Conservation (phyloP, 2,329 filamentous ascomycete genomes). For the Cordyceps cicadae region DNA sequence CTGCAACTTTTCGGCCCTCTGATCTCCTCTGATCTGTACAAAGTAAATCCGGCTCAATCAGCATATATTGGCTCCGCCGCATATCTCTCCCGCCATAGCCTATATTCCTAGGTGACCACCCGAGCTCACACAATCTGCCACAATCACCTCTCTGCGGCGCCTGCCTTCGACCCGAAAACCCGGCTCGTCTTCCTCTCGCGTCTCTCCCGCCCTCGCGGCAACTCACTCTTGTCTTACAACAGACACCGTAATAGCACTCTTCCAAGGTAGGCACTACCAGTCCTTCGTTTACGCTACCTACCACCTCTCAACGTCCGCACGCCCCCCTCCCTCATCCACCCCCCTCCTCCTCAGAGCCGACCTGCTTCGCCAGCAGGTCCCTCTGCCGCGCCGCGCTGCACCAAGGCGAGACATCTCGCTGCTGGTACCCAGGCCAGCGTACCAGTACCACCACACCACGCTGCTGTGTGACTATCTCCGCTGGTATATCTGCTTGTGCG, state of each 20-base stretch:
- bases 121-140: not conserved
- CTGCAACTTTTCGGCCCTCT: not conserved
- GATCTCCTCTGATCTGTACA: conserved; percentile 3
- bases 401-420: conserved; percentile 8
- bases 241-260: not conserved
- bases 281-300: not conserved
- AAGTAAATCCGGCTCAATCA: not conserved
- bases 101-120: not conserved
- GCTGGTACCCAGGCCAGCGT: conserved; percentile 1
- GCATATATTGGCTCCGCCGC: not conserved
- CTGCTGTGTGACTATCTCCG: conserved; percentile 2
- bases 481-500: not conserved
- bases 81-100: not conserved
- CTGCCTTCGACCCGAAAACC: not conserved
- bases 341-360: not conserved
- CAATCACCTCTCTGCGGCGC: not conserved
- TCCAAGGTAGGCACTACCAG: not conserved
- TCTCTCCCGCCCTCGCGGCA: not conserved
- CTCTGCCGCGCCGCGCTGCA: conserved; percentile 4
- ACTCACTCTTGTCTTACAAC: not conserved
- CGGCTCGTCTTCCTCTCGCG: not conserved
- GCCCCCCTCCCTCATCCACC: not conserved
- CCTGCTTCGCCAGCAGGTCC: not conserved
- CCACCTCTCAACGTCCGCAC: not conserved
- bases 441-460: conserved; percentile 2